Percentiles rank a stretch among this genome's conserved stretches.
Conservation (phyloP, 2,329 filamentous ascomycete genomes). For the Periconia macrospinosa region DNA sequence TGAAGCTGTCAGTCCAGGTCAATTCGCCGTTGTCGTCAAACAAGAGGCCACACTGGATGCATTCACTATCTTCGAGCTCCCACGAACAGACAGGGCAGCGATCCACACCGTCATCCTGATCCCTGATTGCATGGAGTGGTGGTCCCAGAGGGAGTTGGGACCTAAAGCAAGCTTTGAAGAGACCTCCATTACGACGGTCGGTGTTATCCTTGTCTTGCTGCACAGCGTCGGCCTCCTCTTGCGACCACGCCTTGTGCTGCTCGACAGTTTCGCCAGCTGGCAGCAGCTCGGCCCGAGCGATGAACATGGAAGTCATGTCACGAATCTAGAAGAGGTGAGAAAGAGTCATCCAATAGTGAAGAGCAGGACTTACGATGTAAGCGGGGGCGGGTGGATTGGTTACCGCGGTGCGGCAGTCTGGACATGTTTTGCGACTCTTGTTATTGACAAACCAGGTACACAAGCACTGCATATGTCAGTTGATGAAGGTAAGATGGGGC, state of each 20-base stretch:
- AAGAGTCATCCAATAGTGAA: not conserved
- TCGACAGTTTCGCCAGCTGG: conserved; percentile 65
- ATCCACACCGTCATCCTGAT: conserved; percentile 62
- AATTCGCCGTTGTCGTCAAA: conserved; percentile 52
- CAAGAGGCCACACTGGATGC: conserved; percentile 56
- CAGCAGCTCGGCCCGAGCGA: conserved; percentile 61
- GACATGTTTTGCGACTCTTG: conserved; percentile 65
- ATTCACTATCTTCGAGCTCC: conserved; percentile 65
- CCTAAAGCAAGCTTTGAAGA: conserved; percentile 66
- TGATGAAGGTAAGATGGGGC: not conserved
- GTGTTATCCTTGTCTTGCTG: conserved; percentile 61
- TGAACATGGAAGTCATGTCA: conserved; percentile 66
- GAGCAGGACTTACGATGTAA: conserved; percentile 58
- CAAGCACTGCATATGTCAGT: conserved; percentile 53
- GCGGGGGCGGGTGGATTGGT: conserved; percentile 64
- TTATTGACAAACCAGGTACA: conserved; percentile 59
- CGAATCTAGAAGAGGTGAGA: conserved; percentile 53
- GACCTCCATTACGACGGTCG: conserved; percentile 54
- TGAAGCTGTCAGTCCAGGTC: conserved; percentile 42
- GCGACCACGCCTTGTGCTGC: conserved; percentile 60
- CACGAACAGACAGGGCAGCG: conserved; percentile 65
- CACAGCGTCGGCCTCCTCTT: conserved; percentile 62
- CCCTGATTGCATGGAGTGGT: conserved; percentile 50
- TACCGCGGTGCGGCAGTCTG: conserved; percentile 65
- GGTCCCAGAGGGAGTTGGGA: conserved; percentile 23